phyloP scores from a whole-genome alignment of 106 monocot species.

The Dioscorea dumetorum region DNA sequence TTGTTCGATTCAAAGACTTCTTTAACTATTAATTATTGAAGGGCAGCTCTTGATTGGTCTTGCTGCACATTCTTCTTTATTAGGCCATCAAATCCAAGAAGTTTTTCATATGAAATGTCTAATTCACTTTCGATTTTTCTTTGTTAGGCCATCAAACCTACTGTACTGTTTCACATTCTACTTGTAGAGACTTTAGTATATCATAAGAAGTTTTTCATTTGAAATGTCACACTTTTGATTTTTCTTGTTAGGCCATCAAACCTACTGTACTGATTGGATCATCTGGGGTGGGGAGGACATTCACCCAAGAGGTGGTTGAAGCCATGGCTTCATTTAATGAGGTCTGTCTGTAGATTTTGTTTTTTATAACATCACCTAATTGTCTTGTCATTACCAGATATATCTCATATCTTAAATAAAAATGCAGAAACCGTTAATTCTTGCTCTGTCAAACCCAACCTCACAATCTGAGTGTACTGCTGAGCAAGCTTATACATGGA shows the following conservation, averaged over 20 bases:
- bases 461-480: slow-evolving; percentile 80
- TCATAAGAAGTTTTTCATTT: no score
- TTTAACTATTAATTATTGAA: no score
- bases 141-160: slow-evolving; percentile 65
- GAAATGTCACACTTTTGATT: background rate
- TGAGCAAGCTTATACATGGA: slow-evolving; percentile 73
- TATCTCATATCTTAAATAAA: background rate
- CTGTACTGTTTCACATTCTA: slow-evolving; percentile 33
- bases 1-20: no score
- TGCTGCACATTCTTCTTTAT: no score
- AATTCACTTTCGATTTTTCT: background rate
- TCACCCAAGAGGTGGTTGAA: slow-evolving; percentile 87
- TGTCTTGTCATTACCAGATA: no score
- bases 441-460: slow-evolving; percentile 71
- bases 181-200: no score
- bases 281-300: slow-evolving; percentile 69
- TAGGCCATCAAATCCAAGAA: no score
- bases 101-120: no score
- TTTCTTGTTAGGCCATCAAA: slow-evolving; percentile 44
- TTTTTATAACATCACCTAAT: background rate
- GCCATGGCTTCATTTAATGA: slow-evolving; percentile 81
- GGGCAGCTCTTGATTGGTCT: no score
- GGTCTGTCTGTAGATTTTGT: slow-evolving; percentile 22
- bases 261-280: slow-evolving; percentile 78
- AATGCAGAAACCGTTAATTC: slow-evolving; percentile 61